These are phyloP conservation scores for Hysterangium stoloniferum DNA, from an alignment of 768 basidiomycete species.

Conservation along the genomic window DNA sequence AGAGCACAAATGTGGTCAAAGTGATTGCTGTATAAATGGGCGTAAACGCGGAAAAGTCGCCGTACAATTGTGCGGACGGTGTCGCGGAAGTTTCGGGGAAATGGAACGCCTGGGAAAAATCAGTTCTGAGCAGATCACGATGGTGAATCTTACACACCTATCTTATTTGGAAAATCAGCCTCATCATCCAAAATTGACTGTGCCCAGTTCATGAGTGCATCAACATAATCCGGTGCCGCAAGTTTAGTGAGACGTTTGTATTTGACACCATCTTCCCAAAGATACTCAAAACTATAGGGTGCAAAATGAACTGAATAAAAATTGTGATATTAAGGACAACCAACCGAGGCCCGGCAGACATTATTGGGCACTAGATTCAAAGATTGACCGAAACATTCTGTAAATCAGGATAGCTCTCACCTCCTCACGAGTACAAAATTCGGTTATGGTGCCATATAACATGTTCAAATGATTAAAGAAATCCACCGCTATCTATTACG, in stretches of 20 bases:
- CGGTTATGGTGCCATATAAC: conserved; percentile 96
- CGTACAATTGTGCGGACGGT: conserved; percentile 89
- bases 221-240: conserved; percentile 94
- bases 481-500: conserved; percentile 67
- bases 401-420: conserved; percentile 35
- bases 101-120: conserved; percentile 67
- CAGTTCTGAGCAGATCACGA: background rate
- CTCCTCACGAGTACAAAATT: conserved; percentile 94
- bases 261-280: conserved; percentile 87
- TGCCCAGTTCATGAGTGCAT: conserved; percentile 98
- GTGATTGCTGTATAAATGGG: conserved; percentile 98
- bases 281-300: conserved; percentile 88
- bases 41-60: conserved; percentile 93
- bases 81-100: conserved; percentile 83
- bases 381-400: background rate
- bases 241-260: conserved; percentile 90
- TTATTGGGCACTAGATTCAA: conserved; percentile 71
- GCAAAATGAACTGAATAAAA: background rate
- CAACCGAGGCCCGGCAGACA: conserved; percentile 92
- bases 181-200: conserved; percentile 91
- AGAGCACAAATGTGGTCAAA: conserved; percentile 98
- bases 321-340: conserved; percentile 18
- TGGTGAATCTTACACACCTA: conserved; percentile 44
- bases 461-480: conserved; percentile 99
- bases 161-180: conserved; percentile 86